Percentiles rank a stretch among this genome's conserved stretches.
Evolutionary conservation across 106 monocot species (phyloP).

Genomic region (Hemerocallis citrina): DNA sequence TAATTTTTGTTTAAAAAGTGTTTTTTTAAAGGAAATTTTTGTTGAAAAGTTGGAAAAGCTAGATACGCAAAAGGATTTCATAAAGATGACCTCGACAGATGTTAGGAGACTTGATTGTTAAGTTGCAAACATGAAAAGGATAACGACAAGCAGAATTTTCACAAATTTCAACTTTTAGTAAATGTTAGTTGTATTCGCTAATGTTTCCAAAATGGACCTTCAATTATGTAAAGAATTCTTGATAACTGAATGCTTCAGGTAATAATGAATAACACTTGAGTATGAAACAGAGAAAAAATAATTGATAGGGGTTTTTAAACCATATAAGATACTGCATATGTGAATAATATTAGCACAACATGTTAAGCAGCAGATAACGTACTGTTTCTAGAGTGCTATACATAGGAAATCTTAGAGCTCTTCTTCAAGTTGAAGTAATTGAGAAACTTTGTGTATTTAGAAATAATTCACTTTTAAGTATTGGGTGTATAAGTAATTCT

Average conservation of each 20-base stretch:
- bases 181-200: too few relatives aligned
- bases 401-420: constrained; percentile 42
- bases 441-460: too few relatives aligned
- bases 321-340: neutral
- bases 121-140: neutral
- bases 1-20: too few relatives aligned
- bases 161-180: too few relatives aligned
- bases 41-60: neutral
- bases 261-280: too few relatives aligned
- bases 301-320: neutral
- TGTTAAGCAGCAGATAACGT: constrained; percentile 3
- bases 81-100: too few relatives aligned
- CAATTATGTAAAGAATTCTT: too few relatives aligned
- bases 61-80: neutral
- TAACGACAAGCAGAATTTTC: neutral
- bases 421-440: constrained; percentile 9
- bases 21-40: too few relatives aligned
- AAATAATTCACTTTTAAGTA: too few relatives aligned
- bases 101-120: neutral
- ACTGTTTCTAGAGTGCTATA: constrained; percentile 68
- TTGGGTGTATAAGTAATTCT: too few relatives aligned
- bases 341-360: neutral
- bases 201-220: too few relatives aligned
- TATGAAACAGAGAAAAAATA: neutral
- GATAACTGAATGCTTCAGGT: too few relatives aligned